Base-by-base conservation (phyloP, 345 rosid species). In the Brassica nigra region DNA sequence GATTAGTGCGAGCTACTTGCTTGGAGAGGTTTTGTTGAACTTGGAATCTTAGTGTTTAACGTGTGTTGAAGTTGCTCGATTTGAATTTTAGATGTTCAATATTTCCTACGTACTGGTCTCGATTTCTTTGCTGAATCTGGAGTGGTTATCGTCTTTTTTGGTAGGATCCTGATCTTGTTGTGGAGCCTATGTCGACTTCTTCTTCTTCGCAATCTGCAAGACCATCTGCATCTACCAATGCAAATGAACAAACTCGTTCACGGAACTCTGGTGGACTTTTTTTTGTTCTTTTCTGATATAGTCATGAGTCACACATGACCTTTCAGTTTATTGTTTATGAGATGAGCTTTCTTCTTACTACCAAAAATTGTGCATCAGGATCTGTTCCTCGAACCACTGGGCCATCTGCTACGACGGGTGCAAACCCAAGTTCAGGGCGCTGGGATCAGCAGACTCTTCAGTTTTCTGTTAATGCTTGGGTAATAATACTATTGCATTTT, bases 381-480 rank as follows among this genome's bases (percentile, higher is more conserved):
- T 89, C 96, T 34, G 81, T 87, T 75, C 75, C 94, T 61, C 85
- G 97, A 82, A 76, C 79, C 39, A 76, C 97, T 65, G 90, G 89
- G 42, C 65, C 95, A 63, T 85, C 97, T 8, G 83, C 92, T 34
- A 77, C 89, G 33, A 42, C 91, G 3, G 87, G 87, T 74, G 66
- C 90, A 63, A 86, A 52, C 82, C 82, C 91, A 68, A 70, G 86
- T 84, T 81, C 96, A 76, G 44, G 89, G 72, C 97, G 92, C 34
- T 93, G 97, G 98, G 97, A 96, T 85, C 83, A 89, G 33, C 88
- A 89, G 76, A 96, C 99, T 14, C 80, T 96, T 81, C 99, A 89
- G 49, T 96, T 96, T 83, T 96, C 99, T 75, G 86, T 93, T 86
- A 93, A 90, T 90, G 95, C 99, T 82, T 96, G 99, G 99, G 99